phyloP scores from a whole-genome alignment of 192 early-diverging fungal species.

The Coemansia sp. region DNA sequence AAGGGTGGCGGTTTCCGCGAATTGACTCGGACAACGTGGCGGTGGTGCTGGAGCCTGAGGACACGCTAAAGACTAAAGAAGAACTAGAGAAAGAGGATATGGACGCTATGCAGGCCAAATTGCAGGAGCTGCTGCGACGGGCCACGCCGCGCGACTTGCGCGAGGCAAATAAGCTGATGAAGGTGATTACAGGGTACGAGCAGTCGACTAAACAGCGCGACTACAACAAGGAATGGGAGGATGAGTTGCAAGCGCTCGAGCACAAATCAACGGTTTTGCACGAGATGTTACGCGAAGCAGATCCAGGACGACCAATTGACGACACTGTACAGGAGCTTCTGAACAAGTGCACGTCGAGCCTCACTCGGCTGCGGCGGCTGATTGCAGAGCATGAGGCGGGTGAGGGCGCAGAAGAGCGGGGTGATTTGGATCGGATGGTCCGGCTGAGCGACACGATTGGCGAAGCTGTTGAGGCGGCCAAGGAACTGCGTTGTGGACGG shows the following conservation, averaged over 20 bases:
- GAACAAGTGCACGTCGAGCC: conserved; percentile 37
- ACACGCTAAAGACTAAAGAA: conserved; percentile 80
- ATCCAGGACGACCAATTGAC: conserved; percentile 56
- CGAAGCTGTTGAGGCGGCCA: conserved; percentile 33
- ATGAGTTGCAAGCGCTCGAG: conserved; percentile 81
- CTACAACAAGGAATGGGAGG: conserved; percentile 79
- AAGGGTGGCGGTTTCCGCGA: conserved; percentile 65
- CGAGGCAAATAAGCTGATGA: conserved; percentile 97
- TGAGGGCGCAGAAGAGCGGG: conserved; percentile 16
- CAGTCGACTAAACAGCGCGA: conserved; percentile 62
- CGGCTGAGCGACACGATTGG: conserved; percentile 42
- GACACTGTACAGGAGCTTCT: conserved; percentile 39
- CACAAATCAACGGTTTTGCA: conserved; percentile 71
- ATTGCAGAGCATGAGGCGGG: conserved; percentile 30
- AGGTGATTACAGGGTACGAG: conserved; percentile 95
- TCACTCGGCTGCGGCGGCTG: conserved; percentile 37
- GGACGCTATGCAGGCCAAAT: conserved; percentile 66
- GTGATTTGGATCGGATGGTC: conserved; percentile 39
- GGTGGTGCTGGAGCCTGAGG: conserved; percentile 51
- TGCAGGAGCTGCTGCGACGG: conserved; percentile 95
- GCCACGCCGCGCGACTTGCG: conserved; percentile 90
- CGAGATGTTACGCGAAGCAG: conserved; percentile 76
- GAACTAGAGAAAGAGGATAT: conserved; percentile 96
- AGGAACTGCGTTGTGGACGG: conserved; percentile 35
- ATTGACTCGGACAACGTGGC: conserved; percentile 37